A percentile compares a stretch with the other conserved stretches of the same genome.
phyloP scores from a whole-genome alignment of 1,284 basidiomycete species.

The Exobasidium rhododendri region DNA sequence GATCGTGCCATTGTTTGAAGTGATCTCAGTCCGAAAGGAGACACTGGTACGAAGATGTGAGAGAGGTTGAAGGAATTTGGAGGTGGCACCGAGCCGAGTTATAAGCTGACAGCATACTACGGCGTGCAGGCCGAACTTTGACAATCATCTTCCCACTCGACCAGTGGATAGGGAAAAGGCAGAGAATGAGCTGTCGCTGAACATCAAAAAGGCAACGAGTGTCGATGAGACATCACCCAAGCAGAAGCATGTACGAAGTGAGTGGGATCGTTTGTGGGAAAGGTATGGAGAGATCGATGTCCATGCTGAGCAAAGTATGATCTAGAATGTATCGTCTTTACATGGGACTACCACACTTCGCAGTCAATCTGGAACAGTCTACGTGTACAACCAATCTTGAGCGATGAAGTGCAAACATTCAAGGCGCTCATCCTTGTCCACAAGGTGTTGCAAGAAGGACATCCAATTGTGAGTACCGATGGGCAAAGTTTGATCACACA shows the following conservation, averaged over 20 bases:
- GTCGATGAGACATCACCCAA: slow-evolving; percentile 52
- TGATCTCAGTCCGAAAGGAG: no score
- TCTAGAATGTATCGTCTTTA: slow-evolving; percentile 54
- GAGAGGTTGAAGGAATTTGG: background rate
- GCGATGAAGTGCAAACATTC: slow-evolving; percentile 54
- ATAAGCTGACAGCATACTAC: no score
- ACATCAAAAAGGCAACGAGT: slow-evolving; percentile 53
- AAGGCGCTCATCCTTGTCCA: slow-evolving; percentile 54
- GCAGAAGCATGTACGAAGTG: slow-evolving; percentile 54
- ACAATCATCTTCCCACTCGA: slow-evolving; percentile 45
- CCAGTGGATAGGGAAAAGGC: slow-evolving; percentile 53
- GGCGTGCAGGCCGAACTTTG: slow-evolving; percentile 6
- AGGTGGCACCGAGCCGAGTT: no score
- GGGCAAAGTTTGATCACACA: background rate
- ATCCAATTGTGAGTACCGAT: slow-evolving; percentile 33
- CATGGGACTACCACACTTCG: slow-evolving; percentile 54
- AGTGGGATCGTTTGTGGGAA: no score
- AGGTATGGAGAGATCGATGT: background rate
- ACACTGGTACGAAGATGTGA: background rate
- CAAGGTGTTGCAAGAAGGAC: slow-evolving; percentile 54
- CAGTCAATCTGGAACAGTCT: slow-evolving; percentile 52
- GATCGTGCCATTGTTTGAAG: no score
- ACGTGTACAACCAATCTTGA: slow-evolving; percentile 52
- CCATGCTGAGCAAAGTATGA: background rate
- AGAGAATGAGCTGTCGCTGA: slow-evolving; percentile 49